Evolutionary conservation across 2,329 filamentous ascomycete genomes (phyloP), one percentile per base, ranked within the genome.

Genomic region (Epichloe gansuensis): DNA sequence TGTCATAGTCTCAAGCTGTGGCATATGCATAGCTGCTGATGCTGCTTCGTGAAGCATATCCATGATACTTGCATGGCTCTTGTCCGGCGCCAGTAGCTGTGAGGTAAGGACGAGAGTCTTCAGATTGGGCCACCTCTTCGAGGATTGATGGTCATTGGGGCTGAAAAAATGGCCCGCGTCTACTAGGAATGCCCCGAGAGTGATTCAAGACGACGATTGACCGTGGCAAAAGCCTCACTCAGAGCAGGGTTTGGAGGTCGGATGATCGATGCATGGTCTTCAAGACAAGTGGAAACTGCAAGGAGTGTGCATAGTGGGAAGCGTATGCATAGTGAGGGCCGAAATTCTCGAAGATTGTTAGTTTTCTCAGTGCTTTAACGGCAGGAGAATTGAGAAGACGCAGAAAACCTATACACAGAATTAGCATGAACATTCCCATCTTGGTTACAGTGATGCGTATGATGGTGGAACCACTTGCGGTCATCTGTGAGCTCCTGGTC

Each of bases 341-440:
- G 55, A 65, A 65, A 54, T 68, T 69, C 58, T 68, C 62, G 53
- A 69, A 69, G 45, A 69, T 58, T 48, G 60, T 58, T 5, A 69
- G 57, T 48, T 61, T 68, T 50, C 55, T 49, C 52, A 67, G 55
- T 54, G 58, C 55, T 28, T 56, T 62, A 45, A 17, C 25, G 41
- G 53, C 28, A 55, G 66, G 54, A 17, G 60, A 63, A 55, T 62
- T 56, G 48, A 69, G 61, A 41, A 67, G 53, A 12, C 3, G 6
- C 7, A 5, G 13, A 5, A 8, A 37, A 17, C 13, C 28, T 48
- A 13, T 25, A 35, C 0, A 13, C 7, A 15, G 44, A 23, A 15
- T 31, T 0, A 13, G n/a, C 2, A 8, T n/a, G n/a, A 0, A 12
- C 12, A 0, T 39, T 39, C 35, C 1, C 2, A n/a, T n/a, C n/a